Base-by-base conservation (phyloP, 192 early-diverging fungal species). In the Spinellus fusiger region DNA sequence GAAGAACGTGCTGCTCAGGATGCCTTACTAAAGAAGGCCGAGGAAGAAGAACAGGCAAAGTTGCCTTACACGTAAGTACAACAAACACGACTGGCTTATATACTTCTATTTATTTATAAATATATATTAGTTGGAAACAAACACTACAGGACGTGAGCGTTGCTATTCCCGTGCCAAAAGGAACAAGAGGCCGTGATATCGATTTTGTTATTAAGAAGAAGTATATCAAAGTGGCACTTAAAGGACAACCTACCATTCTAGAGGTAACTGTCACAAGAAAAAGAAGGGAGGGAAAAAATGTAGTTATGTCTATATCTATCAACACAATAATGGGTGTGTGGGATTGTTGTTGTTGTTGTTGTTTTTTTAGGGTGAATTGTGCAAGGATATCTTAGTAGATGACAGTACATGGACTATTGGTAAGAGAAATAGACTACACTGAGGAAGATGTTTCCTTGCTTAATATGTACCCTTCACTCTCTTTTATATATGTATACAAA, bases 101-200 rank as follows among this genome's bases (percentile, higher is more conserved):
- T 56, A 46, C 18, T 29, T 58, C 59, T 13, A 56, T 51, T 49
- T 1, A 26, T 18, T 20, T 52, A 20, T 16, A 18, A 47, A 4
- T 18, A 0, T 34, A 13, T 44, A 15, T 63, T 75, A 73, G 68
- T 27, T 95, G 91, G 91, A 84, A 75, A 40, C 93, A 95, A 70
- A 91, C 89, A 4, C 75, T 95, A 56, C 74, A 77, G 44, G 93
- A 95, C 27, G 86, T 95, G n/a, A 88, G 89, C 60, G 33, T 95
- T 8, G 77, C 79, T 0, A 69, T 92, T 26, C 71, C 84, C 12
- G 78, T 95, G 12, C 86, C 89, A 28, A 78, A 81, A 26, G 90
- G 90, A 25, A 92, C 88, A 23, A 73, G 82, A 4, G 80, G 76
- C 2, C 74, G 78, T 33, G 86, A 92, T 50, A 68, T 95, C 13